Base-by-base conservation (phyloP, 805 yeast species). In the Saturnispora gosingensis region DNA sequence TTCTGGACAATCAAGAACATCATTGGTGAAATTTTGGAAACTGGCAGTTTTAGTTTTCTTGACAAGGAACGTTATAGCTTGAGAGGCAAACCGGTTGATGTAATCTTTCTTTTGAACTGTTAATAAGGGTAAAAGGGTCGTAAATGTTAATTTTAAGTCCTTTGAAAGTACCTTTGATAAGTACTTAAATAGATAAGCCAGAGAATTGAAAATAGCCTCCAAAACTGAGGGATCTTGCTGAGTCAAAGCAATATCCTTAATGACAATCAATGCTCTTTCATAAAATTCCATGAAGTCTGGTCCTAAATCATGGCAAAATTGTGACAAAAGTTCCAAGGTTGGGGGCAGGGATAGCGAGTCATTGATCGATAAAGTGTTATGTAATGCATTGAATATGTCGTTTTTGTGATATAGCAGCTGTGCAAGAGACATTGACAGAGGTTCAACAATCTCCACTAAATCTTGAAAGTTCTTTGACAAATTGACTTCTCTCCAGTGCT, bases 181-280 rank as follows among this genome's bases (percentile, higher is more conserved):
- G 62, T 91, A 90, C 66, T 93, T 93, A 79, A 91, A 93, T 42
- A 88, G 74, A 63, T 87, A 89, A 5, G 97, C 96, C 53, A 91
- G 66, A 55, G 88, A 73, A 64, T 87, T 87, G 71, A 91, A 91
- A 10, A 83, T 74, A 84, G 88, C 81, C 66, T 93, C 97, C 40
- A 91, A 73, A 0, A 81, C 75, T 54, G 79, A 76, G 1, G 88
- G 73, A 48, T 83, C 74, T 20, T 73, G 65, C 53, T 74, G 86
- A 73, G 49, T 70, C 50, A 64, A 48, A 0, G 80, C 72, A 52
- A 87, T 62, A 0, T 69, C 64, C 4, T 75, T 76, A 42, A 90
- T 72, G 24, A 76, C 58, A 0, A 61, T 57, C 45, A 91, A 67
- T 0, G 88, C 68, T 25, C 67, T 63, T 2, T 69, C 69, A 61